Evolutionary conservation across 345 rosid species (phyloP).

Genomic region (Arabidopsis suecica): DNA sequence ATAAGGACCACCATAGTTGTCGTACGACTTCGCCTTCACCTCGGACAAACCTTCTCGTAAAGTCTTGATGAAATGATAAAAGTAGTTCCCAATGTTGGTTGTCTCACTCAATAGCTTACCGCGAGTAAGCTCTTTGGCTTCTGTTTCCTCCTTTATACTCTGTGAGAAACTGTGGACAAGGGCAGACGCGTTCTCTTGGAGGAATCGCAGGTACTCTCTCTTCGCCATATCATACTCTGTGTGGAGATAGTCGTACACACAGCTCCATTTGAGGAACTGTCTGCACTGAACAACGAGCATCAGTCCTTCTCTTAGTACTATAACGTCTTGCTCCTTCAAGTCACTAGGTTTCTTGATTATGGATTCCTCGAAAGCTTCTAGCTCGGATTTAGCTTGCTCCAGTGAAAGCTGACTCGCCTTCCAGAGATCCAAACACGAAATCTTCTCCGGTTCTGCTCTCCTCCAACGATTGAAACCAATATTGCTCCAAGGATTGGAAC

Average conservation of each 20-base stretch:
- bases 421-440: slow-evolving; percentile 21
- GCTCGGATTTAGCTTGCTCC: slow-evolving; percentile 7
- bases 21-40: slow-evolving; percentile 30
- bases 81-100: slow-evolving; percentile 33
- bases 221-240: slow-evolving; percentile 12
- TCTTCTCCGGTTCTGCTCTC: background rate
- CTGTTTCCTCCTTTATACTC: slow-evolving; percentile 14
- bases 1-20: background rate
- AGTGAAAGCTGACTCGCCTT: background rate
- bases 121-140: background rate
- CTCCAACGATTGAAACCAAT: background rate
- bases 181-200: background rate
- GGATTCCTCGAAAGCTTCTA: slow-evolving; percentile 16
- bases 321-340: background rate
- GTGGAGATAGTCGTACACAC: slow-evolving; percentile 24
- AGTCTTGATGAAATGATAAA: slow-evolving; percentile 16
- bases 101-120: background rate
- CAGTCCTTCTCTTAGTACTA: background rate
- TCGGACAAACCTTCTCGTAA: slow-evolving; percentile 23
- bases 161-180: slow-evolving; percentile 7
- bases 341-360: background rate
- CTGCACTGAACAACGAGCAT: slow-evolving; percentile 36
- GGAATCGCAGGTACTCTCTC: slow-evolving; percentile 25
- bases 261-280: slow-evolving; percentile 35
- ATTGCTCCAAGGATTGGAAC: no score